Evolutionary conservation across 352 stramenopile genomes (phyloP).

Genomic region (Phytopythium sindhum): DNA sequence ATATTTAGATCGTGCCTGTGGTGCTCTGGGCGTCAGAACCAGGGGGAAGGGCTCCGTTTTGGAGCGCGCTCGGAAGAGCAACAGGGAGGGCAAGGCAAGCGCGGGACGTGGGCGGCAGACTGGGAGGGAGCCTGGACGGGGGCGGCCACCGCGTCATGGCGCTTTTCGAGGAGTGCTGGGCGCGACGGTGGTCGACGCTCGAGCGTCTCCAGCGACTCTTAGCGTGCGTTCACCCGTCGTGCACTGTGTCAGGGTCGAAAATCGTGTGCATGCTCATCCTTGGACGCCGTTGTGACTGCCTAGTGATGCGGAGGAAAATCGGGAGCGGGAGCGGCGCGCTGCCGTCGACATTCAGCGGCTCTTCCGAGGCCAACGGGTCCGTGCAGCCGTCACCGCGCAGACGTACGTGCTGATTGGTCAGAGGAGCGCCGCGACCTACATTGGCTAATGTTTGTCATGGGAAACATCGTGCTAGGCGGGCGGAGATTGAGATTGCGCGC

Average conservation of each 20-base stretch:
- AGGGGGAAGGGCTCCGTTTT: not conserved
- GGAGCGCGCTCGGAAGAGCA: not conserved
- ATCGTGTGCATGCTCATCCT: not conserved
- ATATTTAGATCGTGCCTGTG: not conserved
- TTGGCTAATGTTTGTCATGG: conserved; percentile 6
- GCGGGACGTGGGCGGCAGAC: not conserved
- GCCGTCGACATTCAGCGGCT: conserved; percentile 59
- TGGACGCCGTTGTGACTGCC: no score
- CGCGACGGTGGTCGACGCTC: conserved; percentile 36
- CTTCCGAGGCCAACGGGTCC: conserved; percentile 53
- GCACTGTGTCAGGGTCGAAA: not conserved
- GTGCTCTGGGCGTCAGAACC: not conserved
- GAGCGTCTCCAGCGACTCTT: conserved; percentile 48
- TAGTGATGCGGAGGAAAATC: conserved; percentile 49
- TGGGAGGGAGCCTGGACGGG: not conserved
- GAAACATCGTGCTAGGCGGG: conserved; percentile 22
- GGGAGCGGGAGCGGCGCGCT: conserved; percentile 31
- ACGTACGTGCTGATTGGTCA: conserved; percentile 15
- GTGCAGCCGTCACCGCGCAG: conserved; percentile 30
- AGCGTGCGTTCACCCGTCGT: conserved; percentile 22
- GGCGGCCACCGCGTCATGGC: conserved; percentile 28
- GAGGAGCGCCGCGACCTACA: not conserved
- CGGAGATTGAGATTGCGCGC: conserved; percentile 47
- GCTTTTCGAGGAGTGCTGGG: conserved; percentile 68
- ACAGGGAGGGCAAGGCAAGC: not conserved